phyloP scores from a whole-genome alignment of 352 stramenopile genomes.

The Phytophthora macrochlamydospora region DNA sequence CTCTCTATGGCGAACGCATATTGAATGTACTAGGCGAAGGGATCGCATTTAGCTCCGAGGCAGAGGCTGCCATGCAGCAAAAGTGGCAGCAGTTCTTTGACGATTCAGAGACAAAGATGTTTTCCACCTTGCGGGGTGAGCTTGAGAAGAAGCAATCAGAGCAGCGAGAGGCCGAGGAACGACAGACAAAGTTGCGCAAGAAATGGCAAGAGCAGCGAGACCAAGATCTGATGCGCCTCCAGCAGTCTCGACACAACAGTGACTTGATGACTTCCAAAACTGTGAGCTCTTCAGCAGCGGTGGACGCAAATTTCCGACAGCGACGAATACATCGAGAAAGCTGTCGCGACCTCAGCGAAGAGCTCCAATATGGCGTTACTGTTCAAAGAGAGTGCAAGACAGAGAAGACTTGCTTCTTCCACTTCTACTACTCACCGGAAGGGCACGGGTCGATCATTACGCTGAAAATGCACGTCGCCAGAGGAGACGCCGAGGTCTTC shows the following conservation, averaged over 20 bases:
- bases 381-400: conserved; percentile 32
- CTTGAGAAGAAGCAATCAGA: conserved; percentile 49
- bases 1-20: conserved; percentile 44
- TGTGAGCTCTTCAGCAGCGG: neutral
- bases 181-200: conserved; percentile 58
- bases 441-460: conserved; percentile 58
- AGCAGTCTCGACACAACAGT: conserved; percentile 31
- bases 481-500: conserved; percentile 66
- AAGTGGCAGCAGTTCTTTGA: conserved; percentile 71
- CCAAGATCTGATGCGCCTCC: conserved; percentile 48
- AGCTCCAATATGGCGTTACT: conserved; percentile 56
- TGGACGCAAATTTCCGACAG: conserved; percentile 48
- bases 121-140: conserved; percentile 50
- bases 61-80: conserved; percentile 49
- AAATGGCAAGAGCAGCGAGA: conserved; percentile 68
- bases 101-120: conserved; percentile 59
- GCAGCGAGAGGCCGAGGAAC: conserved; percentile 49
- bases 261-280: conserved; percentile 7
- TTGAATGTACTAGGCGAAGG: conserved; percentile 44
- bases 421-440: conserved; percentile 55
- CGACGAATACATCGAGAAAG: conserved; percentile 60
- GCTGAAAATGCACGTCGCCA: conserved; percentile 48
- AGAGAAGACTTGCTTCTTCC: conserved; percentile 48
- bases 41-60: conserved; percentile 58
- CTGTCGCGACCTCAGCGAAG: conserved; percentile 51